Evolutionary conservation across 2,329 filamentous ascomycete species (phyloP).

Genomic region (Fusarium pseudonygamai): DNA sequence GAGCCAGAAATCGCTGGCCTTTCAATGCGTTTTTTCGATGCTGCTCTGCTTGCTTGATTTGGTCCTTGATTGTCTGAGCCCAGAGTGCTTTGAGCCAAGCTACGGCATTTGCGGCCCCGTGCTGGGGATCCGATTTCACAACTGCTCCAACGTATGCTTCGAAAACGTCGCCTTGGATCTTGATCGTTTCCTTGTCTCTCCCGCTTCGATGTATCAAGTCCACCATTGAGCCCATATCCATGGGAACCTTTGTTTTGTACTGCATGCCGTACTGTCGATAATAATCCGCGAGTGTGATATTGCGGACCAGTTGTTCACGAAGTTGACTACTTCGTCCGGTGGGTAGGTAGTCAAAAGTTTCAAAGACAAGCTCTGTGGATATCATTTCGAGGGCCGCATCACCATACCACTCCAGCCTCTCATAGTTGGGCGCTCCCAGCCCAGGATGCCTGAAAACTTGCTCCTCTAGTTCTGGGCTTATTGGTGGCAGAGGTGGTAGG

Average conservation of each 20-base stretch:
- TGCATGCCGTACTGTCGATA: slow-evolving; percentile 77
- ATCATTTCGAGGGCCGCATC: slow-evolving; percentile 86
- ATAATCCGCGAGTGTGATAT: slow-evolving; percentile 78
- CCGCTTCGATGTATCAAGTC: slow-evolving; percentile 41
- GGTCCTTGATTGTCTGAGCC: slow-evolving; percentile 68
- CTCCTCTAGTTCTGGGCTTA: slow-evolving; percentile 68
- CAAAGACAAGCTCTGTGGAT: slow-evolving; percentile 77
- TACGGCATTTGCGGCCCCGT: slow-evolving; percentile 70
- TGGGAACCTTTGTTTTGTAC: slow-evolving; percentile 66
- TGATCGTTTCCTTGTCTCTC: slow-evolving; percentile 66
- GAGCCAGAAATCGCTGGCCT: not conserved
- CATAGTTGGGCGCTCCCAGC: slow-evolving; percentile 65
- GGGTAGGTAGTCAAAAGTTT: slow-evolving; percentile 70
- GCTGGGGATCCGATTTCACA: slow-evolving; percentile 70
- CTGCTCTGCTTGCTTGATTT: slow-evolving; percentile 58
- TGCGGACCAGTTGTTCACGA: slow-evolving; percentile 82
- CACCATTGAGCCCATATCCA: slow-evolving; percentile 49
- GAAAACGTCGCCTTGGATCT: slow-evolving; percentile 87
- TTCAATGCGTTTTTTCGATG: not conserved
- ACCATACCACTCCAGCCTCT: slow-evolving; percentile 87
- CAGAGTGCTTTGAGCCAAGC: slow-evolving; percentile 81
- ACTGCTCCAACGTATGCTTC: slow-evolving; percentile 89
- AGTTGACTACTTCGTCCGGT: slow-evolving; percentile 78
- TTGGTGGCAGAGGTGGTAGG: slow-evolving; percentile 68
- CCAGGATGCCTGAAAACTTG: slow-evolving; percentile 75